Evolutionary conservation across 179 eudicot species (phyloP).

Genomic region (Spergularia azorica): DNA sequence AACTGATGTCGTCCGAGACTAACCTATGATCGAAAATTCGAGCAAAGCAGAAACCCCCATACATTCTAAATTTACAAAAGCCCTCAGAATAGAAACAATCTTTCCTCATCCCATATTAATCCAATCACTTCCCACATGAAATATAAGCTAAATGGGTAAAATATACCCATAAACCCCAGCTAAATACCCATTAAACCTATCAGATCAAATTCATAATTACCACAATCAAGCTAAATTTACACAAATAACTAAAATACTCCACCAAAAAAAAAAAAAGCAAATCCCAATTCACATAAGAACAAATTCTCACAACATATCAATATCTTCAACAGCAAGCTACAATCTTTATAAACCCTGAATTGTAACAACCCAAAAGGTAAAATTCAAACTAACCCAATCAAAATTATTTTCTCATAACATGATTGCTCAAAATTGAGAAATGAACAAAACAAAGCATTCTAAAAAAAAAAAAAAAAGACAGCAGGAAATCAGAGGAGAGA

Average conservation of each 20-base stretch:
- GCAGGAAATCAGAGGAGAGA: not conserved
- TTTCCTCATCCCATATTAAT: not conserved
- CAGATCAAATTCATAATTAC: not conserved
- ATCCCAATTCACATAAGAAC: not conserved
- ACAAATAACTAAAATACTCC: not conserved
- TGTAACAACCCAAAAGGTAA: too few species aligned
- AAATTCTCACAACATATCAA: not conserved
- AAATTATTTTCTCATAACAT: too few species aligned
- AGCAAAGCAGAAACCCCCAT: not conserved
- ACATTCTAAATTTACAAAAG: not conserved
- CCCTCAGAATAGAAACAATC: not conserved
- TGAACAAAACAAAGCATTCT: not conserved
- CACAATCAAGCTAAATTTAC: not conserved
- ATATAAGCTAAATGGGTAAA: not conserved
- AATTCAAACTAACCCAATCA: too few species aligned
- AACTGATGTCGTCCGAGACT: not conserved
- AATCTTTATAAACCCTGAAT: not conserved
- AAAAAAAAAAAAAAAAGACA: too few species aligned
- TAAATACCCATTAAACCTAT: not conserved
- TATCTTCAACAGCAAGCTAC: not conserved
- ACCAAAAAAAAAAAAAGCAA: not conserved
- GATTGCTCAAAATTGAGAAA: too few species aligned
- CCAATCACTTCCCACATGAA: not conserved
- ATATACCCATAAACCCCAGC: not conserved
- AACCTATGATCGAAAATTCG: not conserved